Evolutionary conservation across 2,329 filamentous ascomycete genomes (phyloP).

Genomic region (Alternaria infectoria): DNA sequence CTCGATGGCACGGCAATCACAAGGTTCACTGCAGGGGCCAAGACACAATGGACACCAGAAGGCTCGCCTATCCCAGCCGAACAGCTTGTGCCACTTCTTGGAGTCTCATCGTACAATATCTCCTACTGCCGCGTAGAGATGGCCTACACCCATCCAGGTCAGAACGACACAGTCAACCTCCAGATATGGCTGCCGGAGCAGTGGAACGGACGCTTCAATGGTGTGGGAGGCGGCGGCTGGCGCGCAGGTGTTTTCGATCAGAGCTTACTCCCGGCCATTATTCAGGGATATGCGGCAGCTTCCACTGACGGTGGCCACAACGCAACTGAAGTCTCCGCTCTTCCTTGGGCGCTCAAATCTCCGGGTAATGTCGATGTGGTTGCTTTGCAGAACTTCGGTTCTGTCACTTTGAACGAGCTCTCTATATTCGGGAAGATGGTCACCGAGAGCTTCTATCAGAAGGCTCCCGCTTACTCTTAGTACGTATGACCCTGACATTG

Average conservation of each 20-base stretch:
- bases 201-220: conserved; percentile 45
- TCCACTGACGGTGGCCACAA: conserved; percentile 43
- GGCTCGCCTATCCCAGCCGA: background rate
- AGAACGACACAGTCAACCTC: conserved; percentile 32
- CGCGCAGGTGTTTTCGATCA: conserved; percentile 36
- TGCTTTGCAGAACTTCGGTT: background rate
- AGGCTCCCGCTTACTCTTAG: conserved; percentile 30
- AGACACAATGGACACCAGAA: background rate
- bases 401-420: conserved; percentile 31
- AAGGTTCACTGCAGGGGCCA: background rate
- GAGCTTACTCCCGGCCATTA: conserved; percentile 32
- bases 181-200: conserved; percentile 41
- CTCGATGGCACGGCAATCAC: background rate
- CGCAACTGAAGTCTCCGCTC: conserved; percentile 1
- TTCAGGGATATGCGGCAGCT: conserved; percentile 40
- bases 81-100: background rate
- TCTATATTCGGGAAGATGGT: conserved; percentile 44
- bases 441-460: conserved; percentile 45
- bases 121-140: background rate
- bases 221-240: conserved; percentile 39
- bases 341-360: background rate
- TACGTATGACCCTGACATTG: background rate
- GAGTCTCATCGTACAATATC: background rate
- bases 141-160: background rate
- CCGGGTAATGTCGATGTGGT: background rate